Evolutionary conservation across 108 stramenopile genomes (phyloP).

Genomic region (Nannochloropsis salina): DNA sequence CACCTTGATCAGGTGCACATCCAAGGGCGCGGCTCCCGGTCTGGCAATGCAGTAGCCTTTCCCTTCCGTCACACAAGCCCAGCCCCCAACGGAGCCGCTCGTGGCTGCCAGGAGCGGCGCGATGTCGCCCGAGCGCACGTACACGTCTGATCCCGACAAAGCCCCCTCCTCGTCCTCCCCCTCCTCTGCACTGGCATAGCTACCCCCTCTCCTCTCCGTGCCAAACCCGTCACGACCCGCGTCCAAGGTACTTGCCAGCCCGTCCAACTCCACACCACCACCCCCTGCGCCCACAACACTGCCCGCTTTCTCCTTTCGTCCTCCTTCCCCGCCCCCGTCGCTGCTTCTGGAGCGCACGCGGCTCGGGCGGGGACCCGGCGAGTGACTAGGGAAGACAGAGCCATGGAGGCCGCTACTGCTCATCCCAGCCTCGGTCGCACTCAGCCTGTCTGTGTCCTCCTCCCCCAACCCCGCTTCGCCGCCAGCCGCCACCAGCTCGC

Average conservation of each 20-base stretch:
- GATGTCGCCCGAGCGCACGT: not conserved
- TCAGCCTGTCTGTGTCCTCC: not conserved
- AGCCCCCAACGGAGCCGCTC: not conserved
- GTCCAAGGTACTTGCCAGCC: not conserved
- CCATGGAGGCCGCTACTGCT: not conserved
- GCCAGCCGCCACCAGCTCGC: constrained; percentile 41
- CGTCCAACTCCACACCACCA: not conserved
- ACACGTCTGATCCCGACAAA: not conserved
- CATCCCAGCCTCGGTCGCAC: not conserved
- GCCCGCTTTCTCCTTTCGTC: not conserved
- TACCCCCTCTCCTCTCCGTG: not conserved
- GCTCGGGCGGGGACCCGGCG: not conserved
- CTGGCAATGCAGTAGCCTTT: not conserved
- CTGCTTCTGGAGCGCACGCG: not conserved
- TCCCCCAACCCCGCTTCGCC: not conserved
- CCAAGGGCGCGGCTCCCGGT: not conserved
- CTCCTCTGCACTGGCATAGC: not conserved
- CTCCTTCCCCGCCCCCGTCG: not conserved
- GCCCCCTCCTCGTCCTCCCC: not conserved
- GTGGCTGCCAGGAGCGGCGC: not conserved
- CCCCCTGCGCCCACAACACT: not conserved
- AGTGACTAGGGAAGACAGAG: not conserved
- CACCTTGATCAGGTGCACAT: constrained; percentile 27
- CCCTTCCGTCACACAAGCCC: not conserved
- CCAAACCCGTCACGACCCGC: not conserved